Base-by-base conservation (phyloP, 2,329 filamentous ascomycete species). In the Stachybotrys chlorohalonatus region DNA sequence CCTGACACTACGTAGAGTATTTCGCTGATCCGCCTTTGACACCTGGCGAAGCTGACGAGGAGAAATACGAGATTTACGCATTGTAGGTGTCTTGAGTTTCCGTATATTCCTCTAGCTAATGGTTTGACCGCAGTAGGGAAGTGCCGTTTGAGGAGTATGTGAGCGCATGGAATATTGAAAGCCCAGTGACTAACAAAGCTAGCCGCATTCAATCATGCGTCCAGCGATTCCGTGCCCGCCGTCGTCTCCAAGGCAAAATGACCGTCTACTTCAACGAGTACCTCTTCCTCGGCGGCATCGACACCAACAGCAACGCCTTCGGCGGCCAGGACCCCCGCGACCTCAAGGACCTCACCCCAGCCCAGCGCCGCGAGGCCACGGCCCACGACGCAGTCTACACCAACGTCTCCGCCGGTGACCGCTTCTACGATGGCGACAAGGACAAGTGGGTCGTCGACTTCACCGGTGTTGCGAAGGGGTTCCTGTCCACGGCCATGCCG, bases 191-290 rank as follows among this genome's bases (percentile, higher is more conserved):
- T 67, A 49, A 60, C 57, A 53, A 56, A 16, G 24, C 0, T 51
- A 88, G 87, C 54, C 90, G 94, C 50, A 90, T 97, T 47, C 86
- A 96, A 65, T 81, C 85, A 31, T 94, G 90, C 50, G 87, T 97
- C 54, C 85, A 91, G 60, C 86, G 90, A 13, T 99, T 86, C 72
- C 84, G 87, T 58, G 78, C 82, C 42, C 87, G 85, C 50, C 87
- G 92, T 36, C 91, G 89, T 59, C 80, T 96, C 56, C 81, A 87
- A 56, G 69, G 75, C 11, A 75, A 82, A 5, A 83, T 84, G 30
- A 69, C 75, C 5, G 74, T 79, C 16, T 73, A 91, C 39, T 94
- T 99, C 70, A 79, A 82, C 63, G 89, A 88, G 59, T 96, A 94
- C 65, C 81, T 97, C 55, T 79, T 82, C 42, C 86, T 93, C 49